Percentiles rank a stretch among this genome's conserved stretches.
Evolutionary conservation across 2,329 filamentous ascomycete species (phyloP).

Genomic region (Exophiala aquamarina): DNA sequence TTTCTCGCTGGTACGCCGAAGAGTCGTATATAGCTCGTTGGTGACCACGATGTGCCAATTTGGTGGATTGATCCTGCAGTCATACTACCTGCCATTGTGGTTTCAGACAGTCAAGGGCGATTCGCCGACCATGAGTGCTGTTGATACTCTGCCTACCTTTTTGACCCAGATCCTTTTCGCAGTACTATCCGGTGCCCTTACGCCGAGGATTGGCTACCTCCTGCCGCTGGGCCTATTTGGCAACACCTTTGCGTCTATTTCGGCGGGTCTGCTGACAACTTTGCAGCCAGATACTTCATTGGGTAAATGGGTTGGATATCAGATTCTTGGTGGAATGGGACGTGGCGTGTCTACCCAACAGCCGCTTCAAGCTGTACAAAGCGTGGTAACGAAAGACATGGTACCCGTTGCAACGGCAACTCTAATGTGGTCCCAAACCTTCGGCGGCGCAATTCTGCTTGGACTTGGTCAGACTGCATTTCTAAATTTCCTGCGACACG

Average conservation of each 20-base stretch:
- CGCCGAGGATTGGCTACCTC: constrained; percentile 34
- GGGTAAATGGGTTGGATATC: constrained; percentile 34
- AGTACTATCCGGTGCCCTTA: constrained; percentile 17
- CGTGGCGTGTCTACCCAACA: constrained; percentile 31
- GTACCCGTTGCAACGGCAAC: constrained; percentile 26
- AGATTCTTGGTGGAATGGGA: constrained; percentile 30
- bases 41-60: constrained; percentile 35
- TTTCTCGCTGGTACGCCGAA: constrained; percentile 16
- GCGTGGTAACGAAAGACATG: constrained; percentile 18
- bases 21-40: constrained; percentile 17
- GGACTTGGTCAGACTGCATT: constrained; percentile 26
- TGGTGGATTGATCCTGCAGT: constrained; percentile 12
- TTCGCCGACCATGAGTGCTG: constrained; percentile 27
- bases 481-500: constrained; percentile 17
- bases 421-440: constrained; percentile 24
- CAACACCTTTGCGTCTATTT: constrained; percentile 31
- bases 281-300: constrained; percentile 26
- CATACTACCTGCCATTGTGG: constrained; percentile 45
- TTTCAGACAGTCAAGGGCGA: constrained; percentile 46
- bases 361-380: constrained; percentile 26
- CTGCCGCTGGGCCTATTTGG: constrained; percentile 34
- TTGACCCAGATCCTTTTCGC: constrained; percentile 21
- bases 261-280: constrained; percentile 35
- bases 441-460: constrained; percentile 28
- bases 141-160: constrained; percentile 26